phyloP scores from a whole-genome alignment of 2,329 filamentous ascomycete species.

The Rhinocladiella similis region DNA sequence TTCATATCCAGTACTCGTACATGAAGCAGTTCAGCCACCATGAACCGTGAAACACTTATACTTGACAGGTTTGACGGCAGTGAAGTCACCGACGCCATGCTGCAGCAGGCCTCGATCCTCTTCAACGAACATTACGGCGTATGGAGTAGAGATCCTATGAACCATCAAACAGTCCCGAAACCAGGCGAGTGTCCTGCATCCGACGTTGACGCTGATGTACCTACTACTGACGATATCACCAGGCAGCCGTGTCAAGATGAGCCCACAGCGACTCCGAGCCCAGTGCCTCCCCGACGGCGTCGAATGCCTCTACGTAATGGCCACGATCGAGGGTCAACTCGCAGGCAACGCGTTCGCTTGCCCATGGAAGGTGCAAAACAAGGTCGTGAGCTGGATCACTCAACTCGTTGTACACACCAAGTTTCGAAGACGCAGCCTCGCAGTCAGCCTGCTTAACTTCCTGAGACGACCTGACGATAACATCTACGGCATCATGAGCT shows the following conservation, averaged over 20 bases:
- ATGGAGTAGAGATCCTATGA: conserved; percentile 28
- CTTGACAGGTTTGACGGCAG: conserved; percentile 31
- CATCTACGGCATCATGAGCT: conserved; percentile 19
- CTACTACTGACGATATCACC: conserved; percentile 4
- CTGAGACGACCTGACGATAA: conserved; percentile 9
- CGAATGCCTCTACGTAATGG: conserved; percentile 36
- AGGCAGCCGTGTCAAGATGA: conserved; percentile 28
- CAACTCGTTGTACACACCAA: conserved; percentile 41
- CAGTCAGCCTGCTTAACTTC: conserved; percentile 24
- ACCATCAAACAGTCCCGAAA: not conserved
- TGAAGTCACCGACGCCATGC: conserved; percentile 39
- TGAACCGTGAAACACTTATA: too few relatives aligned
- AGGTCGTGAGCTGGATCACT: conserved; percentile 42
- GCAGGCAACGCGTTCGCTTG: conserved; percentile 40
- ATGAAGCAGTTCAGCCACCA: too few relatives aligned
- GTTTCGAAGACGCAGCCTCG: conserved; percentile 40
- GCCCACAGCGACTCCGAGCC: conserved; percentile 34
- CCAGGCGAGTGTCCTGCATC: not conserved
- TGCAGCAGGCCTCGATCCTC: conserved; percentile 36
- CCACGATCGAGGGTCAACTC: conserved; percentile 35
- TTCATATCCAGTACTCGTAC: too few relatives aligned
- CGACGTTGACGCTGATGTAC: not conserved
- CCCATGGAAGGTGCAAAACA: conserved; percentile 36
- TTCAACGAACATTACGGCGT: conserved; percentile 39
- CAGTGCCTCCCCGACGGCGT: conserved; percentile 34